phyloP scores from a whole-genome alignment of 345 rosid species.

The Euphorbia tirucalli region DNA sequence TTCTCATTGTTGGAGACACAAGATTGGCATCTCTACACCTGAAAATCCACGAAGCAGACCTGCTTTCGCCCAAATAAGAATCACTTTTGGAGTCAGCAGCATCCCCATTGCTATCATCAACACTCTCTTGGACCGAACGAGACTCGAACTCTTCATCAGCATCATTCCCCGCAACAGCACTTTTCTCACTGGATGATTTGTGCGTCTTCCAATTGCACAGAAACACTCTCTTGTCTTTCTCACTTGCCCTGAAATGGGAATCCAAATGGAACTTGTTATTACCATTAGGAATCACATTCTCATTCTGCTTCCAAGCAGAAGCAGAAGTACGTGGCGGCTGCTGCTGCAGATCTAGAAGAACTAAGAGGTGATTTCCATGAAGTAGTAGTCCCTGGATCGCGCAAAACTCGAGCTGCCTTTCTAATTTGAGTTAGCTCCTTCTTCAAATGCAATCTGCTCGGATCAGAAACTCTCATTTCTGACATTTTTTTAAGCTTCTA shows the following conservation, averaged over 20 bases:
- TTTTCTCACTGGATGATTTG: conserved; percentile 54
- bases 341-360: conserved; percentile 66
- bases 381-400: conserved; percentile 91
- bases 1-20: conserved; percentile 42
- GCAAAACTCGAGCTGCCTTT: conserved; percentile 75
- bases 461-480: conserved; percentile 59
- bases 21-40: conserved; percentile 63
- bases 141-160: conserved; percentile 27
- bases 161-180: conserved; percentile 34
- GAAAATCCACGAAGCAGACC: conserved; percentile 49
- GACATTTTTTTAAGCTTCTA: conserved; percentile 38
- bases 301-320: no score
- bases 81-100: conserved; percentile 59
- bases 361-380: conserved; percentile 74
- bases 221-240: conserved; percentile 60
- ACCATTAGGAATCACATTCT: conserved; percentile 27
- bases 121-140: conserved; percentile 57
- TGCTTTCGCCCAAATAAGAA: no score
- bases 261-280: conserved; percentile 22
- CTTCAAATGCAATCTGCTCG: conserved; percentile 74
- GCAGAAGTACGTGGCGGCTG: conserved; percentile 21
- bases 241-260: conserved; percentile 27
- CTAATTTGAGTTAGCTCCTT: conserved; percentile 89
- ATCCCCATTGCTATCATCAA: conserved; percentile 66
- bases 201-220: conserved; percentile 78